These are phyloP conservation scores for Exophiala sideris DNA, from an alignment of 2,329 filamentous ascomycete genomes.

Conservation along the genomic window DNA sequence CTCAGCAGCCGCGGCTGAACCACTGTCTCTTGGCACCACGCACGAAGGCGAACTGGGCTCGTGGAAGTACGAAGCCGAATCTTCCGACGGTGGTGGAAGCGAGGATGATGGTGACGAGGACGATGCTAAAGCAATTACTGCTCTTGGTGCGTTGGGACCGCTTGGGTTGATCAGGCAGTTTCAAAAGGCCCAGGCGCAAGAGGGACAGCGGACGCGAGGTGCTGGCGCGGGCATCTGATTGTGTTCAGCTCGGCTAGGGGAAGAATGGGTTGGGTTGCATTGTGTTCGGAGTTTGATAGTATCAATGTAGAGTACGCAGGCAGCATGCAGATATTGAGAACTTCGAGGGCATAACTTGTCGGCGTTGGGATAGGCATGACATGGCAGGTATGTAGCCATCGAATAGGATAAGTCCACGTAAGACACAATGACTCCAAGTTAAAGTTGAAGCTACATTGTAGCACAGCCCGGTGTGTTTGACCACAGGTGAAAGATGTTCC, in stretches of 20 bases:
- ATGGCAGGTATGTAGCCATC: no score
- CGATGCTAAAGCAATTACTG: slow-evolving; percentile 37
- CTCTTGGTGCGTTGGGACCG: slow-evolving; percentile 51
- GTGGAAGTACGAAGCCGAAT: slow-evolving; percentile 37
- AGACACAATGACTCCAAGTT: no score
- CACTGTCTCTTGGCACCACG: not conserved
- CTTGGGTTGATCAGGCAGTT: slow-evolving; percentile 66
- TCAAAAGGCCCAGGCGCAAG: slow-evolving; percentile 54
- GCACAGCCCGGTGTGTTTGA: no score
- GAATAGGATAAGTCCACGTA: no score
- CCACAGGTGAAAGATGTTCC: no score
- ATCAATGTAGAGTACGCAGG: no score
- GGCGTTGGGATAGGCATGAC: no score
- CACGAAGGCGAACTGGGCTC: slow-evolving; percentile 32
- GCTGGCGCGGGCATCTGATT: slow-evolving; percentile 8
- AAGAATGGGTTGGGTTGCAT: no score
- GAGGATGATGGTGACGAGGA: slow-evolving; percentile 49
- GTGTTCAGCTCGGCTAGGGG: not conserved
- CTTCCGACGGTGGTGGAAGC: slow-evolving; percentile 38
- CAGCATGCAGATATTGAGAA: no score
- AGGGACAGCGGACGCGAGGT: slow-evolving; percentile 10
- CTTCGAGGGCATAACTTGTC: no score
- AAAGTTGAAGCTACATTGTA: no score
- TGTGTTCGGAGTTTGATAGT: no score
- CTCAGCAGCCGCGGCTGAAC: not conserved